Evolutionary conservation across 2,329 filamentous ascomycete species (phyloP).

Genomic region (Ophiognomonia clavigignenti-juglandacearum): DNA sequence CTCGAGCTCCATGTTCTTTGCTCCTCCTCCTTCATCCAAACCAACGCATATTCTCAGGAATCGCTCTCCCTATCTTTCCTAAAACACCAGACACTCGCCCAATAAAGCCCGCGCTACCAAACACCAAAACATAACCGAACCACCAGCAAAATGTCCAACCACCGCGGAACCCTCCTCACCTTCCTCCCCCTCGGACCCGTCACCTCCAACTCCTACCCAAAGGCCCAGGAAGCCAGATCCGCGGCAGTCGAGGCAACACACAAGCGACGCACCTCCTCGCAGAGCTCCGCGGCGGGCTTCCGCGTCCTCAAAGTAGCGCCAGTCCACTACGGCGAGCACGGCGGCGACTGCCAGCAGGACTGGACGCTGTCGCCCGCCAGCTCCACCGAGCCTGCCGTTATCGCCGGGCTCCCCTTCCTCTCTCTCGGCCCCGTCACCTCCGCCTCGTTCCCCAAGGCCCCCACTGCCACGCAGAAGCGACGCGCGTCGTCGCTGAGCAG

Average conservation of each 20-base stretch:
- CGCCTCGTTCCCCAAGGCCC: too few relatives aligned
- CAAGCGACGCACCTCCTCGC: conserved; percentile 49
- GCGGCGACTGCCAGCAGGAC: too few relatives aligned
- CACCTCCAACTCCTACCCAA: conserved; percentile 52
- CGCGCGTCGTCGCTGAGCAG: conserved; percentile 52
- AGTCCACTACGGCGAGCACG: too few relatives aligned
- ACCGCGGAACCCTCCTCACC: conserved; percentile 17
- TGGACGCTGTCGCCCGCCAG: too few relatives aligned
- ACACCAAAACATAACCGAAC: not conserved
- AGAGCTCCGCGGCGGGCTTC: too few relatives aligned
- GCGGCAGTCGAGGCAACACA: conserved; percentile 18
- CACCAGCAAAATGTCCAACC: conserved; percentile 7
- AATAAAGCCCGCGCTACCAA: too few relatives aligned
- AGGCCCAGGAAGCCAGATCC: conserved; percentile 27
- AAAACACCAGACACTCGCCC: not conserved
- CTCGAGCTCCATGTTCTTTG: not conserved
- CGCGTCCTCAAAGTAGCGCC: too few relatives aligned
- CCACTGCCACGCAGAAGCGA: conserved; percentile 32
- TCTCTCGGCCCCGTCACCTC: too few relatives aligned
- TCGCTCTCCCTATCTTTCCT: not conserved
- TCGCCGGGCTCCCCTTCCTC: too few relatives aligned
- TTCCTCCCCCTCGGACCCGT: conserved; percentile 58
- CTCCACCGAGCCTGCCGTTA: too few relatives aligned
- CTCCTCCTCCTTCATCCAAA: not conserved
- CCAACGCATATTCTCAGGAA: not conserved